Evolutionary conservation across 139 green algal genomes (phyloP).

Genomic region (Closterium sp.): DNA sequence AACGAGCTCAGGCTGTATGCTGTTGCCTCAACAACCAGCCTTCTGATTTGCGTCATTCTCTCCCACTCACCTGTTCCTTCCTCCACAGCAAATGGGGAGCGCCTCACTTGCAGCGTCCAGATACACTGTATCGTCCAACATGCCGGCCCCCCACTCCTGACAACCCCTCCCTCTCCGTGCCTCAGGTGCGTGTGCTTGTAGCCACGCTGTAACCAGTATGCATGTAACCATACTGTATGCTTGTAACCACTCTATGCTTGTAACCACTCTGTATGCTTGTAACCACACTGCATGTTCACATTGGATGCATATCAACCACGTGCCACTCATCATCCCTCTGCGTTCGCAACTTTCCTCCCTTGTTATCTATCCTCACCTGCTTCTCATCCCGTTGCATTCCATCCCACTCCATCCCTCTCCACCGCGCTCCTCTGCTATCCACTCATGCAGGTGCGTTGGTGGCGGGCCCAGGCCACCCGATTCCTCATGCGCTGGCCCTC

Average conservation of each 20-base stretch:
- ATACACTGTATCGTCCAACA: neutral
- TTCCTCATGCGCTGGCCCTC: constrained; percentile 34
- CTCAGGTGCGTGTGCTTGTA: neutral
- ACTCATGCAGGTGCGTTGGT: constrained; percentile 12
- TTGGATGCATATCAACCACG: no score
- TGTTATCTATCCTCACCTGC: neutral
- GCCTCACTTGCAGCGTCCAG: neutral
- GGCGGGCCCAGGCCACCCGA: constrained; percentile 15
- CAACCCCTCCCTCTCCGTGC: neutral
- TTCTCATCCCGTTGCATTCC: neutral
- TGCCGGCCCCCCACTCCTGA: neutral
- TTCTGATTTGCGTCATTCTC: neutral
- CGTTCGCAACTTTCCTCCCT: no score
- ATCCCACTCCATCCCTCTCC: neutral
- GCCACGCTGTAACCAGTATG: no score
- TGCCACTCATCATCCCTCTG: no score
- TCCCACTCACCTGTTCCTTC: neutral
- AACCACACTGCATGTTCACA: no score
- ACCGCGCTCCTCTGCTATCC: neutral
- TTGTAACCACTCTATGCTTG: no score
- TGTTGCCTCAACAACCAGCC: neutral
- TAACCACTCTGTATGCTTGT: no score
- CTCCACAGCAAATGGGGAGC: neutral
- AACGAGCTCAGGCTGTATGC: neutral
- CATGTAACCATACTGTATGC: no score